Evolutionary conservation across 2,329 filamentous ascomycete species (phyloP), one percentile per base, ranked within the genome.

Genomic region (Diaporthe citrichinensis): DNA sequence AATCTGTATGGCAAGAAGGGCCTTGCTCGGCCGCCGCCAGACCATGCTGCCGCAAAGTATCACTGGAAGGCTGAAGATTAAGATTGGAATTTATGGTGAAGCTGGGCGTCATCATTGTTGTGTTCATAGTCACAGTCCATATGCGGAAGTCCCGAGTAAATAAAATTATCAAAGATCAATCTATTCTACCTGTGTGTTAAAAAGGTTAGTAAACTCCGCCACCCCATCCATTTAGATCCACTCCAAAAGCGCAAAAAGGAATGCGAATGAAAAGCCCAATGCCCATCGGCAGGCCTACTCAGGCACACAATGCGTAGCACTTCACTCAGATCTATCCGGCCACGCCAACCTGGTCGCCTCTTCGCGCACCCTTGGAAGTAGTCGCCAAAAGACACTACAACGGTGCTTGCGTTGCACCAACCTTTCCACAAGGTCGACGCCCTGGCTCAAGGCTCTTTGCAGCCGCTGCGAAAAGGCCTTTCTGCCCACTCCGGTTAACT

Each of bases 1-100:
- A 92, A 92, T 80, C 85, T 92, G 75, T 90, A 90, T 74, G 85
- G 86, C 23, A 84, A 84, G 31, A 80, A 84, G 15, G 90, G 90
- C 0, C 20, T 74, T n/a, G 75, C 72, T 5, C 65, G 72, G 41
- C 75, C 75, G 1, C 58, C 75, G 6, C 39, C 62, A 1, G 75
- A 67, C 36, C 75, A 76, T 68, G 31, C 51, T 1, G 75, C 75
- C 3, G 58, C 72, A 23, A 62, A 69, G 6, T 76, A 71, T 55
- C 75, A 74, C 41, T 76, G 75, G 75, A 76, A 74, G 9, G 74
- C 74, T 17, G 74, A 39, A 12, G 65, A 57, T 6, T 84, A 79
- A 51, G 2, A 7, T 12, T 36, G 14, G 36, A 25, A 17, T 7
- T n/a, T 28, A n/a, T 1, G 7, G 17, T 23, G 17, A 4, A n/a